phyloP scores from a whole-genome alignment of 495 filamentous ascomycete species.

The Annulohypoxylon bovei region DNA sequence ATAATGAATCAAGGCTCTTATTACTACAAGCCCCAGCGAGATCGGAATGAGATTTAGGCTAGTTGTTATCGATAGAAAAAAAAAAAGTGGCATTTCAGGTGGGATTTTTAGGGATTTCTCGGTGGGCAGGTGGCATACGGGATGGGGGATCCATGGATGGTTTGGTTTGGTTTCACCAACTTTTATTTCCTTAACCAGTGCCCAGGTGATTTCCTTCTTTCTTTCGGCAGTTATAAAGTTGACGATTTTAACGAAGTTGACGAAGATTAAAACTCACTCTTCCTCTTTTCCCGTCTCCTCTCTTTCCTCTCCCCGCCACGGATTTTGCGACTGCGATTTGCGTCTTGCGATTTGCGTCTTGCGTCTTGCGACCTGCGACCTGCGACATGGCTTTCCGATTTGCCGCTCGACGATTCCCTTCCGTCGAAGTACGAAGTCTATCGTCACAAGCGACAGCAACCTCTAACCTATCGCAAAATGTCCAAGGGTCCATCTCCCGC shows the following conservation, averaged over 20 bases:
- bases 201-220: too few species aligned
- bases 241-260: too few species aligned
- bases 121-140: not conserved
- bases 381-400: constrained; percentile 39
- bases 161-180: not conserved
- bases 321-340: constrained; percentile 1
- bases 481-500: constrained; percentile 46
- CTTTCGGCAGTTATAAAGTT: not conserved
- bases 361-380: too few species aligned
- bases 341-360: too few species aligned
- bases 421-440: constrained; percentile 18
- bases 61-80: not conserved
- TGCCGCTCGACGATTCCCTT: constrained; percentile 23
- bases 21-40: not conserved
- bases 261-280: not conserved
- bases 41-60: constrained; percentile 1
- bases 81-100: constrained; percentile 7
- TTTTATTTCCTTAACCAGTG: not conserved
- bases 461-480: constrained; percentile 36
- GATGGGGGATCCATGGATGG: not conserved
- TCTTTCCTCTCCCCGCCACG: not conserved
- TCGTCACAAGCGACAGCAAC: constrained; percentile 35
- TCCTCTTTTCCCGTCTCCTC: not conserved
- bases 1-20: not conserved
- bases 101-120: not conserved